Conservation (phyloP, 2,329 filamentous ascomycete genomes). For the Pseudopithomyces chartarum region DNA sequence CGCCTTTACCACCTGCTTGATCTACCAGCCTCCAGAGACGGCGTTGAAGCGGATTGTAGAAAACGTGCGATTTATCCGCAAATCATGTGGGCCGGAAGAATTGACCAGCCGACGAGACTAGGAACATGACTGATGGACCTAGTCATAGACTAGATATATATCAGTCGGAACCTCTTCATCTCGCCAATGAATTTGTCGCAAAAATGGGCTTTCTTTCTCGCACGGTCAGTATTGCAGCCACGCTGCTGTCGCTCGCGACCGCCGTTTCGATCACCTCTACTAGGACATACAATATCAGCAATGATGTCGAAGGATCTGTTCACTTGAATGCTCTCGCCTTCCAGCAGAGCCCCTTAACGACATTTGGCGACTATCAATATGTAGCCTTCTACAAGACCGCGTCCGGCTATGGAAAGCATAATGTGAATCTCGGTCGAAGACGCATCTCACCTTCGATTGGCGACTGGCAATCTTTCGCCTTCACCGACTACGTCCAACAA, state of each 20-base stretch:
- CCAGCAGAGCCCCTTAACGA: slow-evolving; percentile 55
- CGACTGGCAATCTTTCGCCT: slow-evolving; percentile 54
- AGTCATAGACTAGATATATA: neutral
- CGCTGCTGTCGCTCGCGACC: slow-evolving; percentile 17
- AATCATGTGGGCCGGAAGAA: slow-evolving; percentile 9
- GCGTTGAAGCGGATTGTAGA: neutral
- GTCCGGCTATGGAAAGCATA: slow-evolving; percentile 39
- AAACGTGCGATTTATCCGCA: slow-evolving; percentile 14
- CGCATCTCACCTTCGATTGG: slow-evolving; percentile 43
- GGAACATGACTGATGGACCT: neutral
- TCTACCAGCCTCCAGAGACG: neutral
- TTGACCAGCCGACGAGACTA: neutral
- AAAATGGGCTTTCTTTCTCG: slow-evolving; percentile 24
- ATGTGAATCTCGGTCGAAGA: slow-evolving; percentile 54
- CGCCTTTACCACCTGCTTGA: neutral
- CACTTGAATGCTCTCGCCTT: slow-evolving; percentile 56
- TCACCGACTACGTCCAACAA: slow-evolving; percentile 57
- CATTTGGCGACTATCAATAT: slow-evolving; percentile 57
- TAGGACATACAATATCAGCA: slow-evolving; percentile 35
- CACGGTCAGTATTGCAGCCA: slow-evolving; percentile 13
- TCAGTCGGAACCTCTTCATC: neutral
- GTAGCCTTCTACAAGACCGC: slow-evolving; percentile 52
- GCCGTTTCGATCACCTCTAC: slow-evolving; percentile 34
- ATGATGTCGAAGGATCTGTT: slow-evolving; percentile 41
- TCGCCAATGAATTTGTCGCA: neutral